Percentiles rank a stretch among this genome's conserved stretches.
Evolutionary conservation across 768 basidiomycete species (phyloP).

Genomic region (Termitomyces titanicus): DNA sequence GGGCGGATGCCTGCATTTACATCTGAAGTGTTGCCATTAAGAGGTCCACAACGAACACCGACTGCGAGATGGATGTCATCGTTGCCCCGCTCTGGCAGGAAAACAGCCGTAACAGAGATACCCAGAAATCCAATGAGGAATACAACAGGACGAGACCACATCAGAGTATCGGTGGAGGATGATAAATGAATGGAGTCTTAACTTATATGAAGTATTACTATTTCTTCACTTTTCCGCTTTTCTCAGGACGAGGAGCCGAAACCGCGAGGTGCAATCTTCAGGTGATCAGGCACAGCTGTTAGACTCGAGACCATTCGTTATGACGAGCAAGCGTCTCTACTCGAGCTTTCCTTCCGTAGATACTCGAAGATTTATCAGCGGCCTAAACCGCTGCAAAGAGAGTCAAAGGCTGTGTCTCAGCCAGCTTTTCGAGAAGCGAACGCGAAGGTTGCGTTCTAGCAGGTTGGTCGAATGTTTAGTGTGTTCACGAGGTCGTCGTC

Average conservation of each 20-base stretch:
- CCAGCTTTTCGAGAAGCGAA: neutral
- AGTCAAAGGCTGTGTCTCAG: neutral
- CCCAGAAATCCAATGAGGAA: neutral
- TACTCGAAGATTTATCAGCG: too few relatives aligned
- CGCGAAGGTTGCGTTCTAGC: neutral
- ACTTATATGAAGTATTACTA: neutral
- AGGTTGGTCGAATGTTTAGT: neutral
- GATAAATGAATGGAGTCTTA: neutral
- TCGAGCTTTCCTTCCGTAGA: too few relatives aligned
- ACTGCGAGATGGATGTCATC: slow-evolving; percentile 43
- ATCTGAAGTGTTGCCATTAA: slow-evolving; percentile 37
- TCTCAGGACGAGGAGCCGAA: neutral
- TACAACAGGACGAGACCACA: neutral
- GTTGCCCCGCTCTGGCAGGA: slow-evolving; percentile 9
- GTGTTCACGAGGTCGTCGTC: neutral
- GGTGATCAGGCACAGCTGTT: too few relatives aligned
- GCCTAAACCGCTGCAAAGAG: neutral
- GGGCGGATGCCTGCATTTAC: slow-evolving; percentile 46
- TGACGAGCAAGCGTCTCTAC: too few relatives aligned
- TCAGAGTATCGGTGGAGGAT: neutral
- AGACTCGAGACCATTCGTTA: too few relatives aligned
- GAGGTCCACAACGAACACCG: slow-evolving; percentile 37
- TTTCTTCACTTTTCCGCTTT: neutral
- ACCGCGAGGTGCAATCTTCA: neutral
- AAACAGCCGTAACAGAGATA: neutral